A percentile compares a stretch with the other conserved stretches of the same genome.
Evolutionary conservation across 352 stramenopile species (phyloP).

Genomic region (Nothophytophthora sp.): DNA sequence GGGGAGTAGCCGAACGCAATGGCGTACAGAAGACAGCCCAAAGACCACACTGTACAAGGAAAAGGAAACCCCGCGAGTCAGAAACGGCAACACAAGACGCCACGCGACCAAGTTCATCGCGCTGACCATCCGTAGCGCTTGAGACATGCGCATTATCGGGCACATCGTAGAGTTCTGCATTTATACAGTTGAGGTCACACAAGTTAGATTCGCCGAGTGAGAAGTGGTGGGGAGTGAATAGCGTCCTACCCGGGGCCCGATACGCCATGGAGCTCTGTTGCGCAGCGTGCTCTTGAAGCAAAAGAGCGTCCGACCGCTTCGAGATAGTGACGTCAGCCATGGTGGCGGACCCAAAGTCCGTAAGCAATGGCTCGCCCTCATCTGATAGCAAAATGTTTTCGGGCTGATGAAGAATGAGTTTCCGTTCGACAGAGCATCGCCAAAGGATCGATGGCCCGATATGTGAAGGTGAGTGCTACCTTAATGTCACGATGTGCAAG

Average conservation of each 20-base stretch:
- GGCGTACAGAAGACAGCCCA: constrained; percentile 88
- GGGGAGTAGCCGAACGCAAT: constrained; percentile 91
- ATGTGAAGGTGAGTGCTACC: no score
- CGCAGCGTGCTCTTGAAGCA: constrained; percentile 83
- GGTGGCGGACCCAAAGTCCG: constrained; percentile 87
- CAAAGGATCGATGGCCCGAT: no score
- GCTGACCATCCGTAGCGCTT: constrained; percentile 64
- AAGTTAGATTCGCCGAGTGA: no score
- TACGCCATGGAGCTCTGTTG: constrained; percentile 88
- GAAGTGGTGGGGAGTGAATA: not conserved
- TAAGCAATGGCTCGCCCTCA: constrained; percentile 80
- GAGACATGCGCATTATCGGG: constrained; percentile 70
- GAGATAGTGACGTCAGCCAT: constrained; percentile 63
- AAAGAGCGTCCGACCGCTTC: constrained; percentile 76
- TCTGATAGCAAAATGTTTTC: constrained; percentile 88
- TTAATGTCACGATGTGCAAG: constrained; percentile 90
- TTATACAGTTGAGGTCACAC: not conserved
- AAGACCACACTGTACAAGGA: constrained; percentile 74
- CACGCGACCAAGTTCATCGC: no score
- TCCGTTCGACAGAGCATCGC: no score
- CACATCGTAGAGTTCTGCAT: constrained; percentile 87
- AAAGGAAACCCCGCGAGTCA: not conserved
- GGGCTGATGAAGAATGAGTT: constrained; percentile 41
- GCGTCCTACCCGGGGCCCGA: constrained; percentile 68
- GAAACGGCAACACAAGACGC: no score